Evolutionary conservation across 306 rosid genomes (phyloP), one percentile per base, ranked within the genome.

Genomic region (Vigna unguiculata): DNA sequence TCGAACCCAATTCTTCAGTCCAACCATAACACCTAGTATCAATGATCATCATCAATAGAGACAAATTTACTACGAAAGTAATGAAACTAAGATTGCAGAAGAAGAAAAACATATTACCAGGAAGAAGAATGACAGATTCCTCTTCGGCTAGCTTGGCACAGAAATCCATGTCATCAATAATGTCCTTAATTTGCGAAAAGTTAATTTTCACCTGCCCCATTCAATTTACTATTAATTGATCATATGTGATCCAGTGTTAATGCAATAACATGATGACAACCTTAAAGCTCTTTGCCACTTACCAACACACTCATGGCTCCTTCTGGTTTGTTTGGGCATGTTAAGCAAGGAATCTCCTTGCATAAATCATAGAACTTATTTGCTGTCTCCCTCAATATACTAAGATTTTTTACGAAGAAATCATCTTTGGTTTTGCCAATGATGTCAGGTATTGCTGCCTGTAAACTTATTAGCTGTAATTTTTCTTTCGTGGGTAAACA

Each of bases 291-390:
- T 49, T 19, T 43, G 47, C 25, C 7, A 58, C 86, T 40, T 74
- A 88, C 96, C 96, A 91, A 78, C 4, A 69, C 88, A 66, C 62
- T 14, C 93, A 91, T 82, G 76, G 93, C 82, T 43, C 90, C 91
- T 74, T 91, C 89, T n/a, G 93, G 96, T 77, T 86, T 89, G 61
- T 85, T 82, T 24, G 88, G 92, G 58, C 90, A 91, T 60, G 82
- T 84, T 54, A 91, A 83, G 81, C 89, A 84, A 71, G 93, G 82
- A 19, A 89, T 91, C 72, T 72, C 89, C 75, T 87, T 71, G 12
- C 87, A 54, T 74, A 72, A 53, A 36, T 83, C 89, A 66, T 74
- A 84, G 32, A 84, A 74, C 59, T 82, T 32, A 66, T 89, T 80
- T 62, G 85, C 88, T 72, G 76, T 69, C 72, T 86, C 85, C 74